Conservation (phyloP, 2,329 filamentous ascomycete genomes). For the Pseudogymnoascus destructans region DNA sequence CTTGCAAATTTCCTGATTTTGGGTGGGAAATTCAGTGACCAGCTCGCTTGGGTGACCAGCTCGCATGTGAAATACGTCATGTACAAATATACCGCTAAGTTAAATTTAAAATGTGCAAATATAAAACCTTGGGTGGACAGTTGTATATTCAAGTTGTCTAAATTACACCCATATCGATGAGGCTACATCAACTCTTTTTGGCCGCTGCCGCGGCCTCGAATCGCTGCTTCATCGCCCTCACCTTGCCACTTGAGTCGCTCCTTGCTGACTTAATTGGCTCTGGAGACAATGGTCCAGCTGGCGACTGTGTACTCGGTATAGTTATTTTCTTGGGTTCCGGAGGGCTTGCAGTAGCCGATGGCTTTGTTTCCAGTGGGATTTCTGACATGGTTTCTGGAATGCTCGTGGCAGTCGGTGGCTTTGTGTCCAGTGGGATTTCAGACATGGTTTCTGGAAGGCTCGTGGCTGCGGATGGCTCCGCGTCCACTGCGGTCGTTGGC, state of each 20-base stretch:
- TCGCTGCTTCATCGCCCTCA: constrained; percentile 2
- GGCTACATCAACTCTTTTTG: neutral
- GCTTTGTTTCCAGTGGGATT: neutral
- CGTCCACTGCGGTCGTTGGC: neutral
- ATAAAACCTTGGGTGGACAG: neutral
- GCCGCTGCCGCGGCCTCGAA: neutral
- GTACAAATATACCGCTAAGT: neutral
- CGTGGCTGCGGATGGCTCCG: neutral
- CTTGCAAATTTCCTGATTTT: too few species aligned
- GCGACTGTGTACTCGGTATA: neutral
- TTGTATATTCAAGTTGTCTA: neutral
- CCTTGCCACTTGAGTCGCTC: neutral
- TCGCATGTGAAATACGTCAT: too few species aligned
- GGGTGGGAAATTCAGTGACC: too few species aligned
- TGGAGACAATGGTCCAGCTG: neutral
- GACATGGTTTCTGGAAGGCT: neutral
- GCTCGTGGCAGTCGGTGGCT: neutral
- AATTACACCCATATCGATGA: neutral
- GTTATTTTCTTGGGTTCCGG: neutral
- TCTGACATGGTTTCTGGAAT: neutral
- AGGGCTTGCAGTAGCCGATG: neutral
- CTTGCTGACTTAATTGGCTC: neutral
- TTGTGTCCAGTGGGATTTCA: neutral
- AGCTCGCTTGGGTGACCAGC: too few species aligned
- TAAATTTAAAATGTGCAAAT: neutral